These are phyloP conservation scores for Skeletonema menzelii DNA, from an alignment of 108 stramenopile species.

Conservation along the genomic window DNA sequence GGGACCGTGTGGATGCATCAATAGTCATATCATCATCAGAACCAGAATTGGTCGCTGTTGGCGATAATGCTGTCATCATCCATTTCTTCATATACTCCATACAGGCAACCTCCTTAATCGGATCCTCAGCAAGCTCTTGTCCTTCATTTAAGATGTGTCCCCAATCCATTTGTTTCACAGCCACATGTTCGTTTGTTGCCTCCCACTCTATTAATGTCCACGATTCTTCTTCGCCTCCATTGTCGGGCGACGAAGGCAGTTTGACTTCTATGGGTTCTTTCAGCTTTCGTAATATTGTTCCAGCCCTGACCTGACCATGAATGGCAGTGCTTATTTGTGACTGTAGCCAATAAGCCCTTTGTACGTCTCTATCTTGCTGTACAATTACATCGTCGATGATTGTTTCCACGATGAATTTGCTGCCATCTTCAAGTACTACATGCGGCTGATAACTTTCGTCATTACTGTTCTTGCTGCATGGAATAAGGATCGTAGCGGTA, in stretches of 20 bases:
- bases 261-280: not conserved
- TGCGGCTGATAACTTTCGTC: not conserved
- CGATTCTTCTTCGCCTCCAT: not conserved
- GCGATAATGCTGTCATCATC: not conserved
- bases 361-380: not conserved
- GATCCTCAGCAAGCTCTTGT: slow-evolving; percentile 70
- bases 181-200: slow-evolving; percentile 56
- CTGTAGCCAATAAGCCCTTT: not conserved
- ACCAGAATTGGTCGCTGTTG: not conserved
- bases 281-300: not conserved
- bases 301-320: not conserved
- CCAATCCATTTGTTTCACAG: slow-evolving; percentile 73
- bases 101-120: slow-evolving; percentile 79
- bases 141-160: slow-evolving; percentile 56
- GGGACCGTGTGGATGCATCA: not conserved
- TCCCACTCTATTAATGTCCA: slow-evolving; percentile 52
- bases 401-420: not conserved
- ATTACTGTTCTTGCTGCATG: not conserved
- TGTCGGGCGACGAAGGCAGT: not conserved
- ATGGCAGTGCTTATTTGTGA: not conserved
- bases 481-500: not conserved
- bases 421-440: not conserved
- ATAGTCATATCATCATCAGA: not conserved
- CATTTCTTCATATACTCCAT: slow-evolving; percentile 49
- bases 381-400: not conserved